phyloP scores from a whole-genome alignment of 768 basidiomycete species.

The Suillus americanus region DNA sequence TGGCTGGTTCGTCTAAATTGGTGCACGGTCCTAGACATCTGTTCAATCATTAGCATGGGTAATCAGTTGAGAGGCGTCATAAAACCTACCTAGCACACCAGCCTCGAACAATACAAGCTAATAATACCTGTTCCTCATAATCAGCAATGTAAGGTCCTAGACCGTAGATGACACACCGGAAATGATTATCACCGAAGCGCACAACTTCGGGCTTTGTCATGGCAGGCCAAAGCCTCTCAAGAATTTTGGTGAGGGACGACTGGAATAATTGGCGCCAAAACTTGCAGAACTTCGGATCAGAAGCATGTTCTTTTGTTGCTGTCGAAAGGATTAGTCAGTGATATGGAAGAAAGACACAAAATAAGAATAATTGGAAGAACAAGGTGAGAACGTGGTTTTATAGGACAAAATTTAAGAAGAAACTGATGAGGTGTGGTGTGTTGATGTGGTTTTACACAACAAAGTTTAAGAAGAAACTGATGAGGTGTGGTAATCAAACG shows the following conservation, averaged over 20 bases:
- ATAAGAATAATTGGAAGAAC: no score
- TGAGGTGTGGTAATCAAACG: neutral
- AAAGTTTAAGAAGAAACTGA: neutral
- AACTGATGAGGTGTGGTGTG: neutral
- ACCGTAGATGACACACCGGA: neutral
- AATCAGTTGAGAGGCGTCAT: no score
- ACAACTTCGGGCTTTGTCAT: no score
- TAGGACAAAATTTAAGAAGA: neutral
- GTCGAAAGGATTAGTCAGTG: neutral
- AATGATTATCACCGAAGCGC: neutral
- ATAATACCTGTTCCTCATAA: no score
- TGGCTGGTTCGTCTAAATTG: neutral
- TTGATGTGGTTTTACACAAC: no score
- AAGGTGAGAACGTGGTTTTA: no score
- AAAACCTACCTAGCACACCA: no score
- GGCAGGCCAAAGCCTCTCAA: slow-evolving; percentile 7
- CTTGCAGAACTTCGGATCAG: slow-evolving; percentile 19
- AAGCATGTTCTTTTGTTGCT: slow-evolving; percentile 13
- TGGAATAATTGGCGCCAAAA: slow-evolving; percentile 33
- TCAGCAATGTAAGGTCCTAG: no score
- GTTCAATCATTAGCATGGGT: no score
- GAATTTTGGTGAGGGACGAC: slow-evolving; percentile 24
- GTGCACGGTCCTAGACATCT: no score
- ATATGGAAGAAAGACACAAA: no score
- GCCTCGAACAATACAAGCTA: no score